phyloP scores from a whole-genome alignment of 1,284 basidiomycete species.

The Pholiota adiposa region DNA sequence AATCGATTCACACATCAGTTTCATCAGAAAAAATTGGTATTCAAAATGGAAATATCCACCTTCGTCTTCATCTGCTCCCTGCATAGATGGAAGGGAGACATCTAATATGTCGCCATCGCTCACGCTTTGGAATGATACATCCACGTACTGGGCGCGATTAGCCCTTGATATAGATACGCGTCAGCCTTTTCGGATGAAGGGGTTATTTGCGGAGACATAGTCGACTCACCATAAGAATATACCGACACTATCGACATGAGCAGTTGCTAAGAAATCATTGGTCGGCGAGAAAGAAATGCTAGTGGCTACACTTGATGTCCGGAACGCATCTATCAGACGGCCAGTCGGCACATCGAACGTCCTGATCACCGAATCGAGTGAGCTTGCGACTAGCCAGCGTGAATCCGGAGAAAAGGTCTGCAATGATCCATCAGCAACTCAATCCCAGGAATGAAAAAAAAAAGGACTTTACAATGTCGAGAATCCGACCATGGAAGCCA shows the following conservation, averaged over 20 bases:
- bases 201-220: neutral
- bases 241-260: slow-evolving; percentile 93
- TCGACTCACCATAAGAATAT: slow-evolving; percentile 86
- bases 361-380: slow-evolving; percentile 90
- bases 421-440: slow-evolving; percentile 3
- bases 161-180: slow-evolving; percentile 59
- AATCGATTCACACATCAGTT: neutral
- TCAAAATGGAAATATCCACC: slow-evolving; percentile 40
- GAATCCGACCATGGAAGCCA: slow-evolving; percentile 79
- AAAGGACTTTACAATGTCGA: slow-evolving; percentile 73
- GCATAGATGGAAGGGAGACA: slow-evolving; percentile 81
- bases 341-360: slow-evolving; percentile 98
- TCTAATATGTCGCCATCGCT: slow-evolving; percentile 77
- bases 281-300: slow-evolving; percentile 93
- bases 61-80: slow-evolving; percentile 77
- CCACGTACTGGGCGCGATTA: slow-evolving; percentile 92
- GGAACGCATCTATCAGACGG: slow-evolving; percentile 90
- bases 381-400: slow-evolving; percentile 89
- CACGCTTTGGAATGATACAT: slow-evolving; percentile 83
- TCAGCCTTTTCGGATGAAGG: neutral
- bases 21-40: slow-evolving; percentile 1
- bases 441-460: neutral
- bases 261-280: slow-evolving; percentile 94
- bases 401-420: slow-evolving; percentile 94
- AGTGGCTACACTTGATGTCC: slow-evolving; percentile 88